Evolutionary conservation across 1,139 yeast genomes (phyloP), one percentile per base, ranked within the genome.

Genomic region (Groenewaldozyma sp.): DNA sequence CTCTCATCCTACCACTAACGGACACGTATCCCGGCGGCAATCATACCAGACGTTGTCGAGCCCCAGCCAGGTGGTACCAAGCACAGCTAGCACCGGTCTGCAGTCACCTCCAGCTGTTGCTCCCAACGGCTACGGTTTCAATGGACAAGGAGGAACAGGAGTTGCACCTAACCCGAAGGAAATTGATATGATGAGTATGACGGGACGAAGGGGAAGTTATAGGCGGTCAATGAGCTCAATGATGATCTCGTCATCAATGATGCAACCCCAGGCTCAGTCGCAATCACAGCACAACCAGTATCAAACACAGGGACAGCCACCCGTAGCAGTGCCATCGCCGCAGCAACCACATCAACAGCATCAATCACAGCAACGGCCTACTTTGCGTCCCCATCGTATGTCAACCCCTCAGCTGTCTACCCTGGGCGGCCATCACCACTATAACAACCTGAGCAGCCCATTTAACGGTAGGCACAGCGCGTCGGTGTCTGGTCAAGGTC

Each of bases 121-220:
- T 16, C 21, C 22, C 3, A n/a, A n/a, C n/a, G n/a, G n/a, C n/a
- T n/a, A n/a, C n/a, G n/a, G n/a, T n/a, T n/a, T n/a, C n/a, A n/a
- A n/a, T n/a, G n/a, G n/a, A n/a, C n/a, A n/a, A n/a, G n/a, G n/a
- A n/a, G n/a, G n/a, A n/a, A n/a, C n/a, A n/a, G n/a, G n/a, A n/a
- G 9, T 35, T 3, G 28, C 40, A n/a, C n/a, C n/a, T n/a, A 24
- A 20, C 10, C 42, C 34, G 11, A 38, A 31, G 19, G 60, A 58
- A 31, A 49, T 51, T 26, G 60, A 55, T 34, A 53, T 53, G 56
- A 47, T 51, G 55, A 43, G 49, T 34, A 36, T 51, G 28, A 55
- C 59, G 2, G 46, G 45, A 19, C 38, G 49, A 26, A 42, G 54
- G 16, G 35, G 31, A 9, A 27, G 31, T 13, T 27, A 27, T 14